phyloP scores from a whole-genome alignment of 164 flowering plant species.

The Santalum album region DNA sequence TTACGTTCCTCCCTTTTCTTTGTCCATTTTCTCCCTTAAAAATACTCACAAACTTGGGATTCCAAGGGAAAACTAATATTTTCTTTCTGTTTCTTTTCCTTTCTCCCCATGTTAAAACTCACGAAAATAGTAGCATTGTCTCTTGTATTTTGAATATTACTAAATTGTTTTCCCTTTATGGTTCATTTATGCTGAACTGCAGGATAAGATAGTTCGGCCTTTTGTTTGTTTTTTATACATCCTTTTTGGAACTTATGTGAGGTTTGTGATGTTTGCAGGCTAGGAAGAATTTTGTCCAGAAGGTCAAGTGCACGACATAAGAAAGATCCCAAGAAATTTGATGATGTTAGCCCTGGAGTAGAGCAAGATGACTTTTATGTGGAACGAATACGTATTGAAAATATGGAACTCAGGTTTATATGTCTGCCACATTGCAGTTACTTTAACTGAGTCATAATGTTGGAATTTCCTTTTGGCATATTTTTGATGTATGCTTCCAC shows the following conservation, averaged over 20 bases:
- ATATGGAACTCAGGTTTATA: constrained; percentile 24
- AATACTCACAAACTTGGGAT: no score
- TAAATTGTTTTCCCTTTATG: no score
- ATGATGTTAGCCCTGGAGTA: constrained; percentile 38
- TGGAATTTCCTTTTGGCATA: no score
- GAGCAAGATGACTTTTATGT: constrained; percentile 45
- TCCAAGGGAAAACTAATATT: no score
- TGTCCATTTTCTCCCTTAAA: no score
- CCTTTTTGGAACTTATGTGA: background rate
- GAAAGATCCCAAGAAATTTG: constrained; percentile 60
- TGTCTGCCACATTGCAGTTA: background rate
- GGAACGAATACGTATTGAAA: constrained; percentile 80
- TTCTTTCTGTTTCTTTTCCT: no score
- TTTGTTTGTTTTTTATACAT: background rate
- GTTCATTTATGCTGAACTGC: no score
- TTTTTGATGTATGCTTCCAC: background rate
- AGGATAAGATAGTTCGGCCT: no score
- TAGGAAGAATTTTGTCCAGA: constrained; percentile 36
- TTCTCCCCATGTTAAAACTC: no score
- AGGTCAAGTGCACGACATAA: constrained; percentile 24
- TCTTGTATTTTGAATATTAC: no score
- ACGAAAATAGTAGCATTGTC: no score
- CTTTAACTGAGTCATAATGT: background rate
- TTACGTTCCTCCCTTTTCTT: no score
- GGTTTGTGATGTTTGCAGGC: constrained; percentile 29